Evolutionary conservation across 495 filamentous ascomycete genomes (phyloP), one percentile per base, ranked within the genome.

Genomic region (Aspergillus olivimuriae): DNA sequence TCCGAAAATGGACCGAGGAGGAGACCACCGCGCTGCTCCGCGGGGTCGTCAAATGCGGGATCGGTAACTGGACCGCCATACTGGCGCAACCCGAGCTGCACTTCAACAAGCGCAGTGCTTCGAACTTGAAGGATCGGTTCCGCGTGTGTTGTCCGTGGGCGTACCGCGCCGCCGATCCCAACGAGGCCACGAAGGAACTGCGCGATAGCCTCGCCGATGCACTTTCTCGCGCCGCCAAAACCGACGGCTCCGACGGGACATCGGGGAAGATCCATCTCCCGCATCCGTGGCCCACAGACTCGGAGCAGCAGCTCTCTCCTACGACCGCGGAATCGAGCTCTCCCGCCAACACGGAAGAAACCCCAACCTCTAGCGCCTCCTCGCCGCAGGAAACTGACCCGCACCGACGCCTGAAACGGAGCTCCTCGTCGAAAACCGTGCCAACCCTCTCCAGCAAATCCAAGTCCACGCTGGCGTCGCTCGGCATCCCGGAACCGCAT

Each of bases 1-100:
- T 72, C 47, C 75, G 74, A 43, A 84, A 79, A 51, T 95, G 89
- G 89, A 82, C 82, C 0, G 83, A 92, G 39, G 80, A 89, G 52
- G 89, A 95, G 57, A 94, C 87, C 1, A 78, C 81, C 18, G 74
- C 83, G 41, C 65, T 95, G 9, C 61, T 94, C 20, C 71, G 80
- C 41, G 89, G 88, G 1, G 88, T 94, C 14, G 73, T 79, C 31
- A 83, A 81, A 45, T 86, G 89, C 59, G 89, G 89, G 0, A 82
- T 94, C 41, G 89, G 89, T 15, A 87, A 81, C 56, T 95, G 89
- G 89, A 92, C 83, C 28, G 78, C 78, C 33, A 94, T 95, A 12
- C 60, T 92, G n/a, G 74, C 84, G 9, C 81, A 89, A 45, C 66
- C 80, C 1, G 80, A 82, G 19, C 84, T 86, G 51, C 70, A 67